Base-by-base conservation (phyloP, 2,329 filamentous ascomycete genomes). In the Cryphonectria parasitica region DNA sequence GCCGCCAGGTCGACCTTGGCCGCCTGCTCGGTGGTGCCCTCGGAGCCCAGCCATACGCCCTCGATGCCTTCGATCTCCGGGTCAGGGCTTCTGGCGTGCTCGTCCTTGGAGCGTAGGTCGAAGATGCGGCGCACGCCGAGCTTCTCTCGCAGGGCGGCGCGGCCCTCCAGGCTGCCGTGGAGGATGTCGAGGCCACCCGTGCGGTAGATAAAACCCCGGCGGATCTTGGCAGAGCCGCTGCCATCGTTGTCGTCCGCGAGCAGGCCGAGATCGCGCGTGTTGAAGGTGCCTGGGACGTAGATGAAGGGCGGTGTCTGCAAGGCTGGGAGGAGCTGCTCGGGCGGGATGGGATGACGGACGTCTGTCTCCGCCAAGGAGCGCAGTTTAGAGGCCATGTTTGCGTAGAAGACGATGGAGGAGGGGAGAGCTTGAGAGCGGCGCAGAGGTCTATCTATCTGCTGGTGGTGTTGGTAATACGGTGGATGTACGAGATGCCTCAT, bases 181-280 rank as follows among this genome's bases (percentile, higher is more conserved):
- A 83, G 75, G 5, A 73, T 73, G 64, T 77, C 76, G 17, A 87
- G 80, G 22, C 81, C 81, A 56, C 84, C 86, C 71, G 82, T 83
- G 72, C 85, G 85, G 77, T 82, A 87, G 73, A 80, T 79, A 67
- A 81, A 81, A 36, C 81, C 80, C 0, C 80, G 74, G 1, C 81
- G 80, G 69, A 88, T 74, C 7, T 77, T 74, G 70, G 81, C 52
- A 31, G 31, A 17, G 22, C 60, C 19, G 39, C 7, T n/a, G 64
- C 36, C 2, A 11, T 39, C 31, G 7, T 39, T 39, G 39, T 19
- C 58, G 11, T 60, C 34, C 5, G 58, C 81, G 1, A 87, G 76
- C 39, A 81, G 78, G 67, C 85, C 86, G 17, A 86, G 75, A 75
- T 88, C 86, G 65, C 86, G 85, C 66, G 83, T 78, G 78, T 87